Evolutionary conservation across 805 yeast genomes (phyloP).

Genomic region (Torulaspora gathmanii): DNA sequence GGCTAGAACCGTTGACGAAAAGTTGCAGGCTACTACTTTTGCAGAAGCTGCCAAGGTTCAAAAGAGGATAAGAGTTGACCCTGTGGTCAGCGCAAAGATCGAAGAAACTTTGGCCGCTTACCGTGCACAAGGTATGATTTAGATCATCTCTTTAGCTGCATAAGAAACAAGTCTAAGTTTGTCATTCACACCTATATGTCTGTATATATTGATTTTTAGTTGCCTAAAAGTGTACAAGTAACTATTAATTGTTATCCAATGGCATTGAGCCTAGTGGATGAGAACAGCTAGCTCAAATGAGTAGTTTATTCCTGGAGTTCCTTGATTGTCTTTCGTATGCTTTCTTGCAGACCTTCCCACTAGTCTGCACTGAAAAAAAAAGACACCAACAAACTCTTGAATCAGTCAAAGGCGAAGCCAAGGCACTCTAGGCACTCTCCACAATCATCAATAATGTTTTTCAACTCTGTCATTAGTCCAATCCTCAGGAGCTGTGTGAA

Average conservation of each 20-base stretch:
- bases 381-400: background rate
- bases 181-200: constrained; percentile 9
- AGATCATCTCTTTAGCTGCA: constrained; percentile 4
- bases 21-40: constrained; percentile 82
- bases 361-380: no score
- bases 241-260: background rate
- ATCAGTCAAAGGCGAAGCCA: background rate
- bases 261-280: no score
- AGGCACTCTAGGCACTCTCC: background rate
- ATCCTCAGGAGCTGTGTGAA: constrained; percentile 1
- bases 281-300: no score
- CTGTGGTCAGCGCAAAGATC: constrained; percentile 57
- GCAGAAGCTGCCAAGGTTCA: constrained; percentile 94
- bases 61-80: constrained; percentile 67
- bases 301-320: no score
- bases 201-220: constrained; percentile 14
- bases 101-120: constrained; percentile 50
- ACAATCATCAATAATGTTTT: constrained; percentile 4
- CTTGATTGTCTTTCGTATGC: no score
- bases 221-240: constrained; percentile 1
- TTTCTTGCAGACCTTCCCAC: no score
- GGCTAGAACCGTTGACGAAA: constrained; percentile 81
- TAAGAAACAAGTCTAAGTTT: constrained; percentile 4
- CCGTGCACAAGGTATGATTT: constrained; percentile 34
- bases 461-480: constrained; percentile 5